A percentile compares a stretch with the other conserved stretches of the same genome.
Evolutionary conservation across 1,284 basidiomycete species (phyloP).

Genomic region (Ceratobasidium sp.): DNA sequence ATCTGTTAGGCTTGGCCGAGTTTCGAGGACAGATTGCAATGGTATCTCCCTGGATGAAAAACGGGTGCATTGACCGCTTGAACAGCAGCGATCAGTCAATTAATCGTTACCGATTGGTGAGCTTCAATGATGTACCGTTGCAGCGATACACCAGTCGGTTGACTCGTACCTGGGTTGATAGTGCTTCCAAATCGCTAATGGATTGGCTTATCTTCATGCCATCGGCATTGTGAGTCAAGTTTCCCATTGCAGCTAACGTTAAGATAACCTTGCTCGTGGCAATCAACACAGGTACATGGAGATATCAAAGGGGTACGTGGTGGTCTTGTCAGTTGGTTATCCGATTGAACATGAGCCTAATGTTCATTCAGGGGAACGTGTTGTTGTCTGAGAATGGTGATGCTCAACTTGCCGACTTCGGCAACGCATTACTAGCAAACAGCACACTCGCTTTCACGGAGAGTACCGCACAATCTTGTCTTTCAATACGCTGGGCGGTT

Average conservation of each 20-base stretch:
- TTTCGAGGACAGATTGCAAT: too few relatives aligned
- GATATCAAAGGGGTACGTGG: neutral
- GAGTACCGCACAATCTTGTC: neutral
- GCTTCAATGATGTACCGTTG: too few relatives aligned
- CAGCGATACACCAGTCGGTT: too few relatives aligned
- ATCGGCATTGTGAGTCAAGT: neutral
- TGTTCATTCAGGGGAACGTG: neutral
- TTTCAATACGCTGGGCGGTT: neutral
- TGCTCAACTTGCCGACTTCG: neutral
- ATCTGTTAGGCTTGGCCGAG: neutral
- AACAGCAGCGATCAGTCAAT: too few relatives aligned
- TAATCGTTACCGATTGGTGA: neutral
- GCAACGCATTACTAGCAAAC: neutral
- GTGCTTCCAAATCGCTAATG: neutral
- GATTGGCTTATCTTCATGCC: neutral
- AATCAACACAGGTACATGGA: neutral
- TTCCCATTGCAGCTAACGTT: neutral
- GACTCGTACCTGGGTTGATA: neutral
- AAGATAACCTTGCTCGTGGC: neutral
- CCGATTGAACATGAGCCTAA: neutral
- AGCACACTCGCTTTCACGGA: neutral
- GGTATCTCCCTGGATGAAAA: too few relatives aligned
- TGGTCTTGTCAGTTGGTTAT: neutral
- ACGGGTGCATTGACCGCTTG: neutral
- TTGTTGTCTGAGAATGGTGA: neutral